These are phyloP conservation scores for Chrysoporthe deuterocubensis DNA, from an alignment of 2,329 filamentous ascomycete genomes.

Conservation along the genomic window DNA sequence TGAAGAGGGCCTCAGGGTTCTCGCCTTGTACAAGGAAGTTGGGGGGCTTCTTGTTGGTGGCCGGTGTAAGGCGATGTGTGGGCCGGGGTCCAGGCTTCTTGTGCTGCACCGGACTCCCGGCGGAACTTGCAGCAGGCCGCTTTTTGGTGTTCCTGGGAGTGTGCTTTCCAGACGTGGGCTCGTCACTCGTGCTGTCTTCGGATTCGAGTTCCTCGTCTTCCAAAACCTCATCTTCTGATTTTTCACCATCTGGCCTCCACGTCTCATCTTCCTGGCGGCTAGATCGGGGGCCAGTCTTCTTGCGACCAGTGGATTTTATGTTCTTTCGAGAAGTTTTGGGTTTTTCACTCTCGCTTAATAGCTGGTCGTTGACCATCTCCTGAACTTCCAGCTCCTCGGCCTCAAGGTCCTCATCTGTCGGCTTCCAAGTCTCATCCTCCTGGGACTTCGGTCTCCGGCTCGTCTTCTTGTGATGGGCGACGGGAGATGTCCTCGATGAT, in stretches of 20 bases:
- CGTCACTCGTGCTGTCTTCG: conserved; percentile 12
- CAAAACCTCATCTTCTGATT: not conserved
- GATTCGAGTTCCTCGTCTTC: conserved; percentile 18
- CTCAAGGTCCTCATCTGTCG: conserved; percentile 26
- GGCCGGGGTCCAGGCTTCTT: conserved; percentile 21
- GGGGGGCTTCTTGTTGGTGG: conserved; percentile 30
- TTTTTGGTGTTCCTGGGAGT: conserved; percentile 21
- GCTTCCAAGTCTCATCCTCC: conserved; percentile 26
- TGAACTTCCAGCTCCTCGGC: conserved; percentile 27
- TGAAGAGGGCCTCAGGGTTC: conserved; percentile 30
- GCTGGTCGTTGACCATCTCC: conserved; percentile 28
- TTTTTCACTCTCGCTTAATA: conserved; percentile 9
- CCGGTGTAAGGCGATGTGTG: conserved; percentile 24
- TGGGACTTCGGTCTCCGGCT: conserved; percentile 9
- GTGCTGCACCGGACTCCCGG: conserved; percentile 20
- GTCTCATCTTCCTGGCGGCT: conserved; percentile 14
- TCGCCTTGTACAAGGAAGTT: conserved; percentile 30
- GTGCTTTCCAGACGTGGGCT: conserved; percentile 9
- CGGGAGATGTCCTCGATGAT: conserved; percentile 1
- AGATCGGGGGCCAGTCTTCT: not conserved
- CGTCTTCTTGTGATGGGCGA: conserved; percentile 18
- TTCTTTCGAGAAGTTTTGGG: not conserved
- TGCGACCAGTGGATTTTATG: conserved; percentile 12
- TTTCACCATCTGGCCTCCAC: conserved; percentile 16
- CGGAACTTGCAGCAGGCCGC: conserved; percentile 22